Percentiles rank a stretch among this genome's conserved stretches.
phyloP scores from a whole-genome alignment of 345 rosid genomes.

The Eucalyptus curtisii region DNA sequence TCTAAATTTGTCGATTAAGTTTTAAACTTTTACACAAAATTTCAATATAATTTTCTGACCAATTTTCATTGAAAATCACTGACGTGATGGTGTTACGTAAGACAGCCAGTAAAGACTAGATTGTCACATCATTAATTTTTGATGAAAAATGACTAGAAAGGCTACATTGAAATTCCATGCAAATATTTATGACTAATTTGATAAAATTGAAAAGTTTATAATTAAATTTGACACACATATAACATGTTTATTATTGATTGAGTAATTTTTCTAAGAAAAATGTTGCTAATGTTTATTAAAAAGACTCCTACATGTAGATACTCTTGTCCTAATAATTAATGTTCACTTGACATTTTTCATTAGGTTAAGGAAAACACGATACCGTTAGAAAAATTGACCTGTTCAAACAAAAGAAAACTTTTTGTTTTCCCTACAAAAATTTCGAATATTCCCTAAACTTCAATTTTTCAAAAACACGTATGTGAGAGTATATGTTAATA shows the following conservation, averaged over 20 bases:
- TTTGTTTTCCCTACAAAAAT: background rate
- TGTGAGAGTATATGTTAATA: background rate
- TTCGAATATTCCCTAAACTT: no score
- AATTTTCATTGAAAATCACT: background rate
- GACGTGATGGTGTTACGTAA: accelerated
- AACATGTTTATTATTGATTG: accelerated
- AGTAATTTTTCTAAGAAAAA: background rate
- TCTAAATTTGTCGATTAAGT: accelerated
- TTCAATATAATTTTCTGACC: accelerated
- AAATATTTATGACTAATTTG: accelerated
- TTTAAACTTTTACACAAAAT: accelerated
- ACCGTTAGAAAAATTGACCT: background rate
- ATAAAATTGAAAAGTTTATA: background rate
- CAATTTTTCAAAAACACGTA: background rate
- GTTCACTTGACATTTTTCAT: background rate
- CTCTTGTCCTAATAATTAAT: background rate
- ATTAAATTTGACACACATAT: accelerated
- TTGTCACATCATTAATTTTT: accelerated
- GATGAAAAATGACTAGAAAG: accelerated
- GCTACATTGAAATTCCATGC: accelerated
- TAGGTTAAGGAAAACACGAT: background rate
- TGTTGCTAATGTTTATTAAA: no score
- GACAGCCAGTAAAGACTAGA: accelerated
- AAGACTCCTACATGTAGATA: background rate
- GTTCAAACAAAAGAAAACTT: no score